A percentile compares a stretch with the other conserved stretches of the same genome.
Evolutionary conservation across 306 rosid genomes (phyloP).

Genomic region (Vigna nakashimae): DNA sequence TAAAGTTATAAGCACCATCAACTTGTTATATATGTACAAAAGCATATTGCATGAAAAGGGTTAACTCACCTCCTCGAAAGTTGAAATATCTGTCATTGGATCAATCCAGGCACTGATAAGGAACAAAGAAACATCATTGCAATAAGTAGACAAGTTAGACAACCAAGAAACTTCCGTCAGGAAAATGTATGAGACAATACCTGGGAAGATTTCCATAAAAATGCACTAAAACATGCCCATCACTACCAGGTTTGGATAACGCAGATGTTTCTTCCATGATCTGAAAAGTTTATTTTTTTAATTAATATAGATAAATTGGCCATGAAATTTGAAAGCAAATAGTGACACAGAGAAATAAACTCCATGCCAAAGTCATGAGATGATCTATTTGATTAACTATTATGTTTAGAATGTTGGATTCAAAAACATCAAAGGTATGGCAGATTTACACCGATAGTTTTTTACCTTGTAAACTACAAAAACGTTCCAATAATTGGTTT

Average conservation of each 20-base stretch:
- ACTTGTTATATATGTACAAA: slow-evolving; percentile 19
- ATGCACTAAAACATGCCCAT: slow-evolving; percentile 61
- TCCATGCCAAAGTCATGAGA: slow-evolving; percentile 24
- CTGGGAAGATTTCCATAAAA: slow-evolving; percentile 57
- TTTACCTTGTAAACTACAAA: background rate
- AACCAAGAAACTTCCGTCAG: slow-evolving; percentile 19
- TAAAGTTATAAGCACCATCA: slow-evolving; percentile 7
- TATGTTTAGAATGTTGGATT: slow-evolving; percentile 26
- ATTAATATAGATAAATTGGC: slow-evolving; percentile 27
- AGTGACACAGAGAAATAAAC: slow-evolving; percentile 7
- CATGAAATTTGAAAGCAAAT: slow-evolving; percentile 28
- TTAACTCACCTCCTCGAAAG: slow-evolving; percentile 61
- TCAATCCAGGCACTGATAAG: slow-evolving; percentile 65
- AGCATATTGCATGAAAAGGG: slow-evolving; percentile 33
- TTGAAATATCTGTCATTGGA: slow-evolving; percentile 55
- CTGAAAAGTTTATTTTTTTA: slow-evolving; percentile 43
- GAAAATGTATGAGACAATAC: slow-evolving; percentile 41
- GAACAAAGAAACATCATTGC: slow-evolving; percentile 26
- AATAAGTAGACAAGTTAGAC: slow-evolving; percentile 28
- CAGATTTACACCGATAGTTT: slow-evolving; percentile 9
- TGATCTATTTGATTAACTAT: slow-evolving; percentile 17
- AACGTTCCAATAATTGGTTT: slow-evolving; percentile 17
- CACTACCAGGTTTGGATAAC: slow-evolving; percentile 43
- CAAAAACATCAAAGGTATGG: slow-evolving; percentile 27
- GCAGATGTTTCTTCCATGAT: slow-evolving; percentile 55